Conservation (phyloP, 129 eudicot species). For the Deinandra increscens region DNA sequence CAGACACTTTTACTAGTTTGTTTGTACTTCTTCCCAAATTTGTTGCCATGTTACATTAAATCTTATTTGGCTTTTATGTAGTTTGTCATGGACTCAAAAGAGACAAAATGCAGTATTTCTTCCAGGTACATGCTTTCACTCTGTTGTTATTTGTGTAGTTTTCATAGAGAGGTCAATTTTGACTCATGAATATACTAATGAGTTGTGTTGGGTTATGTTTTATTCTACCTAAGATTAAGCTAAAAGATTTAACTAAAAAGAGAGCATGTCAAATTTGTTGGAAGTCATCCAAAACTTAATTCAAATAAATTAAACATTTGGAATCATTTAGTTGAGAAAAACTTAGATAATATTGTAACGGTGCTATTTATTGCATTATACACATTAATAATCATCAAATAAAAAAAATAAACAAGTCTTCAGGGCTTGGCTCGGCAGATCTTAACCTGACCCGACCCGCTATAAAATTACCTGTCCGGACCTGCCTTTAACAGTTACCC, state of each 20-base stretch:
- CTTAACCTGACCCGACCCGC: too few relatives aligned
- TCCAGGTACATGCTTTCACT: conserved; percentile 46
- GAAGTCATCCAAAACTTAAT: not conserved
- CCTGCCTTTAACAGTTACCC: too few relatives aligned
- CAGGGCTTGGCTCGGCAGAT: not conserved
- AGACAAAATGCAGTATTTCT: conserved; percentile 55
- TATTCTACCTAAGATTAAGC: not conserved
- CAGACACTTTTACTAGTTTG: not conserved
- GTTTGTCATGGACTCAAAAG: conserved; percentile 73
- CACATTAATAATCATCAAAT: too few relatives aligned
- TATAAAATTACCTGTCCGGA: too few relatives aligned
- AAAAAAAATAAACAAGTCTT: too few relatives aligned
- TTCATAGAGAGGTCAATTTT: too few relatives aligned
- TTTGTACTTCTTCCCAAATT: not conserved
- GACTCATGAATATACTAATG: not conserved
- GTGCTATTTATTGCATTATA: not conserved
- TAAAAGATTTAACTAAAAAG: too few relatives aligned
- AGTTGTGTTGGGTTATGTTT: not conserved
- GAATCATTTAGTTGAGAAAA: not conserved
- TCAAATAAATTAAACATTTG: not conserved
- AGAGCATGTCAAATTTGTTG: too few relatives aligned
- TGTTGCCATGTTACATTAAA: not conserved
- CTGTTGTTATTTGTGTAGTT: too few relatives aligned
- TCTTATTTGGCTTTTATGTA: conserved; percentile 25
- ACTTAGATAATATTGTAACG: not conserved